Base-by-base conservation (phyloP, 257 asterid species). In the Mitragyna speciosa region DNA sequence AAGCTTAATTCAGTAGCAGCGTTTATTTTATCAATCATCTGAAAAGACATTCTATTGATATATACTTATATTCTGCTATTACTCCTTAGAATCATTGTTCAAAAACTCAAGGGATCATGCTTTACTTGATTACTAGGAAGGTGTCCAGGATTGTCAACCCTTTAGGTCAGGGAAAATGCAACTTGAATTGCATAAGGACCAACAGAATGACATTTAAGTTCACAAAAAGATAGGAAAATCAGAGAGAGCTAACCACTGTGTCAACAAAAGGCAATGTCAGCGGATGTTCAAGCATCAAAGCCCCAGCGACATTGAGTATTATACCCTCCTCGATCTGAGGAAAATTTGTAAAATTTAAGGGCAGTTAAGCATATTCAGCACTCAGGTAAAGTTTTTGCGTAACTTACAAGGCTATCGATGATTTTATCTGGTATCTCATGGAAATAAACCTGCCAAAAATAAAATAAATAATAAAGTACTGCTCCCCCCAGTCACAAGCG, bases 221-320 rank as follows among this genome's bases (percentile, higher is more conserved):
- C 72, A 28, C 14, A 11, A 26, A 75, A 65, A n/a, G 22, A 16
- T 33, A 41, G 33, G 59, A 33, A 58, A 70, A 12, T 4, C 65
- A 74, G 73, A 78, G 71, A 31, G 81, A 76, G 76, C 84, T 76
- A 73, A 94, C 98, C 94, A 92, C 88, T 14, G 91, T 89, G 82
- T 89, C 97, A 72, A 94, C 91, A 73, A 94, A 89, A 19, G 97
- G 97, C 88, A 87, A 81, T 56, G 88, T 90, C 65, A 92, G 84
- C 58, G 97, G 97, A 85, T 94, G 98, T 85, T 94, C 98, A 72
- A 94, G 97, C 97, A 88, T 94, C 89, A 94, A 87, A 48, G 97
- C 98, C 22, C 98, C 97, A 78, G 98, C 96, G 43, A 92, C 98
- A 63, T 91, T 88, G 61, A 90, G 90, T 82, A 85, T 79, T 36